A percentile compares a stretch with the other conserved stretches of the same genome.
phyloP scores from a whole-genome alignment of 345 rosid genomes.

The Triadica sebifera region DNA sequence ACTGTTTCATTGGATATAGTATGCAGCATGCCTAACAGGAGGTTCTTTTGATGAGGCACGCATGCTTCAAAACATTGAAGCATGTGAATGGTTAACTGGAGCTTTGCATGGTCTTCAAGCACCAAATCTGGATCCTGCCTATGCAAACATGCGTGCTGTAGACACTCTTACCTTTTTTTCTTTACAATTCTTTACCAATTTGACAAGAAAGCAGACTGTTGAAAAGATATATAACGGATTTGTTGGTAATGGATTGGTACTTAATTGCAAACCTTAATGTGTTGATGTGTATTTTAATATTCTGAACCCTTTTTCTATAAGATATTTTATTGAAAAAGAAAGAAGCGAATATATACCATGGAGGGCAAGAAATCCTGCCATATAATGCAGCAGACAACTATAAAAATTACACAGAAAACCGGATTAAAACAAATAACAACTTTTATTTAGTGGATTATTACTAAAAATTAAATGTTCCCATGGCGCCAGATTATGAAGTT shows the following conservation, averaged over 20 bases:
- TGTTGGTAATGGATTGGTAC: background rate
- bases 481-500: slow-evolving; percentile 3
- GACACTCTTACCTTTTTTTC: slow-evolving; percentile 25
- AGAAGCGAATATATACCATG: background rate
- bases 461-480: background rate
- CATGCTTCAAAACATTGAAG: slow-evolving; percentile 91
- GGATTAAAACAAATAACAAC: background rate
- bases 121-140: slow-evolving; percentile 76
- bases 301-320: background rate
- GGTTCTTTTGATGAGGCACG: slow-evolving; percentile 91
- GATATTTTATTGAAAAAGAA: background rate
- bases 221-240: background rate
- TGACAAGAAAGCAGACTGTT: background rate
- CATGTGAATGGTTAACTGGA: slow-evolving; percentile 96
- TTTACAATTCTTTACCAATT: background rate
- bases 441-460: background rate
- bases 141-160: slow-evolving; percentile 91
- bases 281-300: background rate
- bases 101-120: slow-evolving; percentile 73
- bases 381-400: background rate
- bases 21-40: slow-evolving; percentile 78
- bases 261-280: background rate
- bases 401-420: background rate
- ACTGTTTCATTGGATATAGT: slow-evolving; percentile 47
- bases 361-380: background rate